Base-by-base conservation (phyloP, 257 asterid species). In the Leonotis leonurus region DNA sequence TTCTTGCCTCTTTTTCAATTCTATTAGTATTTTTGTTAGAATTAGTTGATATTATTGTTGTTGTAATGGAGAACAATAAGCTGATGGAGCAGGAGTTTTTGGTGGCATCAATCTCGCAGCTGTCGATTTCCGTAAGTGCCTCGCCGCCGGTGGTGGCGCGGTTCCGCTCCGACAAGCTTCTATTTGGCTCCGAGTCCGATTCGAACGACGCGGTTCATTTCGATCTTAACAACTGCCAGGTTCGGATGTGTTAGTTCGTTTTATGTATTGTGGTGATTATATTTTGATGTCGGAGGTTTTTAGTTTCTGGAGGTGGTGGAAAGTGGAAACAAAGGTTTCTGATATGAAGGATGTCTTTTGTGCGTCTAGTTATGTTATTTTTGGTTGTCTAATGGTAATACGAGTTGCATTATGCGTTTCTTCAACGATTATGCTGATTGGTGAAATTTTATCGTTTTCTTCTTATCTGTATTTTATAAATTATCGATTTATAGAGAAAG, bases 81-180 rank as follows among this genome's bases (percentile, higher is more conserved):
- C 69, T 61, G 56, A 68, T 45, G 57, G 84, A 73, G 74, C 78
- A 80, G 30, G 88, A 86, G 29, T 89, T 92, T 72, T 26, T 73
- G 66, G 81, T 88, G 53, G 92, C 84, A 6, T 89, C 95, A 27
- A 68, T 86, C 69, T 77, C 90, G 65, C 86, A 83, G 86, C 91
- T 89, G 21, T 73, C 89, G 55, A 72, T 78, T 63, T 75, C 90
- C n/a, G 81, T 80, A 51, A 64, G 75, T 30, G 56, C 91, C 64
- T 75, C 84, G 41, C 78, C 79, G 64, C 88, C 80, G 53, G 83
- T 77, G 73, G 77, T 81, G 59, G 93, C 88, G 70, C 76, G 90
- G 67, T 86, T 89, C 54, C 62, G 80, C 58, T 63, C 80, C 53
- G 86, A 75, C 8, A 78, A 85, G 74, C 97, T 92, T 52, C 77